Percentiles rank a stretch among this genome's conserved stretches.
Conservation (phyloP, 441 rosid genomes). For the Euphorbia schlechtendalii region DNA sequence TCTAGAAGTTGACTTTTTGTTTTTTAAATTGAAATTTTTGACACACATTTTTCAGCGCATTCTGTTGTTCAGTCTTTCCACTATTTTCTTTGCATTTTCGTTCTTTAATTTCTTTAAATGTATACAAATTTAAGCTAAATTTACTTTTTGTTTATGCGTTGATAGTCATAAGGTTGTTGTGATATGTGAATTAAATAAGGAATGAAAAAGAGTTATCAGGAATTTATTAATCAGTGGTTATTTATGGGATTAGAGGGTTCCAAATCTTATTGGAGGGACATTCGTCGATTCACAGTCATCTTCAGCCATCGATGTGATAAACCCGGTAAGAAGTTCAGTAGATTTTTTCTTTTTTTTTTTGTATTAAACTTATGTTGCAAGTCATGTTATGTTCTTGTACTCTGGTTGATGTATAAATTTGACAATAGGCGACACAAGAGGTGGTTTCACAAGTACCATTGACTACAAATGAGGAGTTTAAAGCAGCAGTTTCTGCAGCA, state of each 20-base stretch:
- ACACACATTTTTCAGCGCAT: neutral
- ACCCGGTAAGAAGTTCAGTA: constrained; percentile 57
- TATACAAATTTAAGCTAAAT: too few relatives aligned
- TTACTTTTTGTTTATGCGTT: neutral
- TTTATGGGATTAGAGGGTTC: constrained; percentile 51
- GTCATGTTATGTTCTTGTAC: neutral
- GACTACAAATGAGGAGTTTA: constrained; percentile 80
- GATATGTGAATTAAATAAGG: neutral
- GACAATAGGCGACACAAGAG: constrained; percentile 79
- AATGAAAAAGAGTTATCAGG: neutral
- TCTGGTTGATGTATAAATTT: constrained; percentile 6
- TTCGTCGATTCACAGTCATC: constrained; percentile 67
- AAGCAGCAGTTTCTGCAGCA: constrained; percentile 81
- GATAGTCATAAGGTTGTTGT: neutral
- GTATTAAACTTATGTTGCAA: neutral
- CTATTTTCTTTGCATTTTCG: neutral
- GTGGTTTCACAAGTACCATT: constrained; percentile 78
- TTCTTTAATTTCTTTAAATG: too few relatives aligned
- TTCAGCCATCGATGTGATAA: constrained; percentile 57
- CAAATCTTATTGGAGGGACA: constrained; percentile 78
- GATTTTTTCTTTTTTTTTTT: neutral
- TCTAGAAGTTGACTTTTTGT: too few relatives aligned
- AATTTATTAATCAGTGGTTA: neutral
- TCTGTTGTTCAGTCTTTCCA: neutral
- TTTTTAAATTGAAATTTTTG: neutral